phyloP scores from a whole-genome alignment of 768 basidiomycete genomes.

The Hydnomerulius pinastri region DNA sequence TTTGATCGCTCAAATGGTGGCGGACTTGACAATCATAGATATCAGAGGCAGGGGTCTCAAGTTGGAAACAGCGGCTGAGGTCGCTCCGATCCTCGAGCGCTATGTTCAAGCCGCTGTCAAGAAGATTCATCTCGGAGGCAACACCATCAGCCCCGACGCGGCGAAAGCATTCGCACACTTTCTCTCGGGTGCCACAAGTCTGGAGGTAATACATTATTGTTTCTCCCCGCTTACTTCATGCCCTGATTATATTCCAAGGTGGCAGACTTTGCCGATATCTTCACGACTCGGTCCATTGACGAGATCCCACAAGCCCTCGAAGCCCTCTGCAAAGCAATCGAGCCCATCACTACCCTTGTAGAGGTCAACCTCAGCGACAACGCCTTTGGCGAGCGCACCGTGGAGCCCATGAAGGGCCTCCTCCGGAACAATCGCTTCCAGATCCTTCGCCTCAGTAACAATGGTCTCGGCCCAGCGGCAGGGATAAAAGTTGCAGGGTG shows the following conservation, averaged over 20 bases:
- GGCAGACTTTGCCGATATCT: conserved; percentile 96
- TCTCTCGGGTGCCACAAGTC: conserved; percentile 59
- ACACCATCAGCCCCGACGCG: conserved; percentile 92
- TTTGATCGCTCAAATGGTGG: conserved; percentile 16
- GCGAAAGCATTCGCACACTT: conserved; percentile 82
- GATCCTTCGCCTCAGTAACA: conserved; percentile 91
- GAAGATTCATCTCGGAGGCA: conserved; percentile 92
- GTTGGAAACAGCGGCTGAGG: conserved; percentile 73
- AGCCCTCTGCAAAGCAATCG: conserved; percentile 86
- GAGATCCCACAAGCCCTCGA: conserved; percentile 92
- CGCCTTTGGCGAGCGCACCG: conserved; percentile 93
- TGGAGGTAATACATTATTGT: conserved; percentile 57
- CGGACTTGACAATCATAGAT: conserved; percentile 23
- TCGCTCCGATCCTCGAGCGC: conserved; percentile 68
- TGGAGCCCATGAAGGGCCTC: conserved; percentile 91
- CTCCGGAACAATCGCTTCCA: conserved; percentile 78
- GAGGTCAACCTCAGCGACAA: conserved; percentile 95
- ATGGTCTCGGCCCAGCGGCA: conserved; percentile 91
- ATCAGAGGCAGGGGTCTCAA: conserved; percentile 52
- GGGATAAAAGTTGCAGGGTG: conserved; percentile 86
- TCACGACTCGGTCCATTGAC: conserved; percentile 92
- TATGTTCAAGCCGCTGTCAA: conserved; percentile 69
- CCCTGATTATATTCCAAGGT: conserved; percentile 52
- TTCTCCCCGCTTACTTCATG: no score
- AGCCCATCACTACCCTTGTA: conserved; percentile 74